Base-by-base conservation (phyloP, 2,329 filamentous ascomycete species). In the Ophiostoma sp. region DNA sequence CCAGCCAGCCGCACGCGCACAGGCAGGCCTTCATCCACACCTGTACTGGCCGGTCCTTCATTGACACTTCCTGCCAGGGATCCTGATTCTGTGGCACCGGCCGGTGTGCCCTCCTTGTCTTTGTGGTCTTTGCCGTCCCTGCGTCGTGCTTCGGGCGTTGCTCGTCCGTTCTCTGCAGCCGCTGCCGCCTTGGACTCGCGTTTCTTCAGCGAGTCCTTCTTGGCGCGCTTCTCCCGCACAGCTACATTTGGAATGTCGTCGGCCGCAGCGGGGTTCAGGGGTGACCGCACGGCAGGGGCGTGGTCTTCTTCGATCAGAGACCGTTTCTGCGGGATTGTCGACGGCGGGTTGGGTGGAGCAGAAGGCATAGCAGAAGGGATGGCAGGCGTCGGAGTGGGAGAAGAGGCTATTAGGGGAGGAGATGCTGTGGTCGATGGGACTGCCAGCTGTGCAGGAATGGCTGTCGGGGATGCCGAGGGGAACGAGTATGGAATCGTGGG, bases 181-280 rank as follows among this genome's bases (percentile, higher is more conserved):
- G 66, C 11, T 1, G 77, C 79, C 66, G 81, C 83, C 74, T 89
- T 89, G 69, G 87, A 83, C 77, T 90, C 88, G 66, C 88, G 85
- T 79, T 90, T 90, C 80, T 90, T 90, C 41, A 89, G 79, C 0
- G 87, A 84, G 69, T 90, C 88, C 76, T 90, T 90, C 78, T 90
- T 90, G 27, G 82, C 79, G 41, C 87, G 81, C 73, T 82, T 83
- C 74, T 87, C 85, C 48, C 85, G 83, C 39, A 67, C 70, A 15
- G 78, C 76, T 74, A 80, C 69, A 27, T 71, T 72, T 10, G 77
- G 77, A 67, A 74, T 73, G 3, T 71, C 68, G 11, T 82, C 2
- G 78, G 75, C 69, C 80, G 71, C 57, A 65, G 90, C 87, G 66
- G 89, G 88, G 75, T 93, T 93, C 72, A 94, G 85, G 36, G 90